phyloP scores from a whole-genome alignment of 176 grass and related monocot species.

The Pontederia crassipes region DNA sequence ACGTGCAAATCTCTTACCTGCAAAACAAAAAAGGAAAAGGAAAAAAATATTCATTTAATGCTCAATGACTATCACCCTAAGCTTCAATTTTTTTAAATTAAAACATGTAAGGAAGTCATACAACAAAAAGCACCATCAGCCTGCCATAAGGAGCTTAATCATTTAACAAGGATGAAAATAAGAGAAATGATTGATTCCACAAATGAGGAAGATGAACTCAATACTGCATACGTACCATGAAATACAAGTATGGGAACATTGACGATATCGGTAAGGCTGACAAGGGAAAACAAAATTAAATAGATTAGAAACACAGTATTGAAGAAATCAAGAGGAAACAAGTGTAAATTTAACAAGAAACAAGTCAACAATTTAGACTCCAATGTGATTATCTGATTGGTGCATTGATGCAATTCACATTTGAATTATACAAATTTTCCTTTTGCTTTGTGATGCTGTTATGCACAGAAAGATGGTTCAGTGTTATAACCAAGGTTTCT shows the following conservation, averaged over 20 bases:
- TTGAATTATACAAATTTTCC: too few relatives aligned
- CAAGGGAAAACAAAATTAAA: conserved; percentile 11
- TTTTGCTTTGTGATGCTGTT: too few relatives aligned
- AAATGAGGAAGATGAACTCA: neutral
- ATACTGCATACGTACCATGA: conserved; percentile 44
- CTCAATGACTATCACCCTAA: neutral
- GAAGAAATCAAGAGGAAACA: neutral
- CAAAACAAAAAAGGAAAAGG: conserved; percentile 9
- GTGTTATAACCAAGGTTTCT: too few relatives aligned
- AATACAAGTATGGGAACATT: conserved; percentile 73
- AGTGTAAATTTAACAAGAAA: neutral
- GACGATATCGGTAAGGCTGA: conserved; percentile 70
- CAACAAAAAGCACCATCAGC: too few relatives aligned
- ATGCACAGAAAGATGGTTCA: too few relatives aligned
- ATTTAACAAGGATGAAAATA: neutral
- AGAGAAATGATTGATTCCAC: neutral
- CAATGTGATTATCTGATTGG: too few relatives aligned
- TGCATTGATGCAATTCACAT: too few relatives aligned
- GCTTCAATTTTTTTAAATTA: too few relatives aligned
- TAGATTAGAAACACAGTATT: conserved; percentile 9
- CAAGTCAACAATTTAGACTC: neutral
- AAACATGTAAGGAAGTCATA: too few relatives aligned
- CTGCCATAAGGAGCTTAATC: too few relatives aligned
- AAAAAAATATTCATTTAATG: neutral
- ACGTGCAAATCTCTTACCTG: conserved; percentile 85